These are phyloP conservation scores for Paramecium octaurelia DNA, from an alignment of 73 alveolate species.

Conservation along the genomic window DNA sequence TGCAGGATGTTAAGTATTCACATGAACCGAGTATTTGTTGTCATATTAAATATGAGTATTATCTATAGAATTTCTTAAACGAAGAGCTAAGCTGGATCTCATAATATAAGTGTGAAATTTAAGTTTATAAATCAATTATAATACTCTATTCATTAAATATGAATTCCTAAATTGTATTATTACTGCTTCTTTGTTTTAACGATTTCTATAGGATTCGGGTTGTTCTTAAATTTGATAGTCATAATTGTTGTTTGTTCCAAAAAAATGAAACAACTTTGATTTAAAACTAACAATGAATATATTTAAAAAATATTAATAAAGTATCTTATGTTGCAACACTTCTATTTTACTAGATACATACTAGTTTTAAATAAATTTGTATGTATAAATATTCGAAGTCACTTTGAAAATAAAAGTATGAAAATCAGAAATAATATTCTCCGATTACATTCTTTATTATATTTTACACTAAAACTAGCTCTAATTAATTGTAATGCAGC, in stretches of 20 bases:
- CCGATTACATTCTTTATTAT: background rate
- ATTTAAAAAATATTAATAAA: too few species aligned
- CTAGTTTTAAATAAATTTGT: too few species aligned
- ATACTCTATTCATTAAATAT: background rate
- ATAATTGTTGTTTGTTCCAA: background rate
- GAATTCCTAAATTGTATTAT: background rate
- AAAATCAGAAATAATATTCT: background rate
- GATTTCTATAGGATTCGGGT: background rate
- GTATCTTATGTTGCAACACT: background rate
- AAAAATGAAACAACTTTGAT: background rate
- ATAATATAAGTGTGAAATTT: background rate
- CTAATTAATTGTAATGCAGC: too few species aligned
- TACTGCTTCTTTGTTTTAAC: background rate
- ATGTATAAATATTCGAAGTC: background rate
- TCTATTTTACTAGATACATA: too few species aligned
- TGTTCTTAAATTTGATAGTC: background rate
- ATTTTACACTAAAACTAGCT: too few species aligned
- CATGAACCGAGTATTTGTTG: background rate
- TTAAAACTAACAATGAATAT: too few species aligned
- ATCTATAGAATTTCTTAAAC: background rate
- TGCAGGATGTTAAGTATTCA: background rate
- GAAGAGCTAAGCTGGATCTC: background rate
- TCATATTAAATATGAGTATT: background rate
- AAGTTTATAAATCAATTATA: background rate
- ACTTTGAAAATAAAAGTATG: background rate